A percentile compares a stretch with the other conserved stretches of the same genome.
Conservation (phyloP, 257 asterid genomes). For the Echites panduratus region DNA sequence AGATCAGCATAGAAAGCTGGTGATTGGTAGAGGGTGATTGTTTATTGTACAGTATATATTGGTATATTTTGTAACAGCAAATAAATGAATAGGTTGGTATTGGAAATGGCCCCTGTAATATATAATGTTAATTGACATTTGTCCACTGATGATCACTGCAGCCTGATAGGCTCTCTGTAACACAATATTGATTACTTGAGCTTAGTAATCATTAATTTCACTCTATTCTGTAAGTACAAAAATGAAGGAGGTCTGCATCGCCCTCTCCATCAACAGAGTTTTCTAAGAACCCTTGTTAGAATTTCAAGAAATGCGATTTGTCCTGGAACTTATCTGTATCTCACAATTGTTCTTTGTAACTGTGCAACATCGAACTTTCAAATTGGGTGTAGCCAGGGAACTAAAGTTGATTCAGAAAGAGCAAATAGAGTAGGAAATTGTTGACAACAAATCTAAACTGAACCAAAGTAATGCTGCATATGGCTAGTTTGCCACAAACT, state of each 20-base stretch:
- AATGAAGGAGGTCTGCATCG: background rate
- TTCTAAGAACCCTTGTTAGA: background rate
- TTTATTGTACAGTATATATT: slow-evolving; percentile 35
- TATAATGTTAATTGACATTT: slow-evolving; percentile 5
- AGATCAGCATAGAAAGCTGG: slow-evolving; percentile 11
- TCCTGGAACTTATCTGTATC: background rate
- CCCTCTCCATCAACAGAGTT: background rate
- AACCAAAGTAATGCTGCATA: background rate
- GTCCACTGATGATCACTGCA: background rate
- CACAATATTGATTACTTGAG: background rate
- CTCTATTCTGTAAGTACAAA: background rate
- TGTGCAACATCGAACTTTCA: background rate
- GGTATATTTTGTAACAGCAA: slow-evolving; percentile 25
- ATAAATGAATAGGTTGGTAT: slow-evolving; percentile 23
- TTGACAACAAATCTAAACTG: background rate
- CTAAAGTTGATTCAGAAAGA: too few species aligned
- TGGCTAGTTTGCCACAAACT: background rate
- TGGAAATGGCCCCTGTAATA: slow-evolving; percentile 10
- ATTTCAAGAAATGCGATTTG: background rate
- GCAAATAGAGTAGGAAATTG: background rate
- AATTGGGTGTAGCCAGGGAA: background rate
- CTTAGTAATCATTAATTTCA: background rate
- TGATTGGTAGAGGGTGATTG: slow-evolving; percentile 11
- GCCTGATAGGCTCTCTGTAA: background rate
- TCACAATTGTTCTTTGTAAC: too few species aligned